phyloP scores from a whole-genome alignment of 2,329 filamentous ascomycete genomes.

The Aspergillus novofumigatus region DNA sequence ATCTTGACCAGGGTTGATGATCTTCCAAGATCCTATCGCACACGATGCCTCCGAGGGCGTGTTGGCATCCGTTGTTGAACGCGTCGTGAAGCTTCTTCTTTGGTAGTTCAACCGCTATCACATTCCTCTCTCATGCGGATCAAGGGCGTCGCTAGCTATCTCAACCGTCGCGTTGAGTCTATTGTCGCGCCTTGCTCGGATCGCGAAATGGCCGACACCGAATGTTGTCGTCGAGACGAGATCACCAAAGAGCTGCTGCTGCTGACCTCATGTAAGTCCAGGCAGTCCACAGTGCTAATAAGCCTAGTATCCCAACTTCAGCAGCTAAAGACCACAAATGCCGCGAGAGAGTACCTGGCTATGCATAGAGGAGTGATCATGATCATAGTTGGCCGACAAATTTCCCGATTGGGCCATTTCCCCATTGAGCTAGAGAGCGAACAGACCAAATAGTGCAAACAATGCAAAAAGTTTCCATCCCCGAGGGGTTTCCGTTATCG shows the following conservation, averaged over 20 bases:
- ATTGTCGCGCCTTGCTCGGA: not conserved
- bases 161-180: not conserved
- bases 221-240: not conserved
- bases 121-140: not conserved
- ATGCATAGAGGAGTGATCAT: not conserved
- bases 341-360: not conserved
- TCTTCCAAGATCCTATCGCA: not conserved
- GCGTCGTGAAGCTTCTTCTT: not conserved
- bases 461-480: constrained; percentile 14
- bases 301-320: not conserved
- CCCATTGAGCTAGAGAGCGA: constrained; percentile 12
- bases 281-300: not conserved
- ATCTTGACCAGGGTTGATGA: constrained; percentile 17
- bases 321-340: not conserved
- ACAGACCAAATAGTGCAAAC: constrained; percentile 20
- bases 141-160: not conserved
- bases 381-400: constrained; percentile 2
- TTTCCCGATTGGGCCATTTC: constrained; percentile 14
- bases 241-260: not conserved
- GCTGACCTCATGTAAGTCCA: not conserved
- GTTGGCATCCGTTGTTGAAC: not conserved
- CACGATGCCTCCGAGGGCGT: constrained; percentile 1
- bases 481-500: constrained; percentile 1
- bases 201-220: not conserved
- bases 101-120: not conserved